Percentiles rank a stretch among this genome's conserved stretches.
Conservation (phyloP, 176 grass and related monocot genomes). For the Juncus inflexus region DNA sequence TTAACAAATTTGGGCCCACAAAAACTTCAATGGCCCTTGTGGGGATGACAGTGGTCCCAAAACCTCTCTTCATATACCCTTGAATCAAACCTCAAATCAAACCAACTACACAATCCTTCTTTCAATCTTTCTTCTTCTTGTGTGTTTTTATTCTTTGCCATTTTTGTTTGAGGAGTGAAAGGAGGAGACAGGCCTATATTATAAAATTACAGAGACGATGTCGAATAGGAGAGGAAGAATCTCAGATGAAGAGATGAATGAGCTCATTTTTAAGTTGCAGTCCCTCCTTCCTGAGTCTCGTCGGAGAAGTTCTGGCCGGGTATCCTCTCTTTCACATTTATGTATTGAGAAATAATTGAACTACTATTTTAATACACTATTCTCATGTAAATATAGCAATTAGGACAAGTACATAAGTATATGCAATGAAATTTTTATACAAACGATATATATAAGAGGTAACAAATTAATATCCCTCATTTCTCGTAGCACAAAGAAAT, state of each 20-base stretch:
- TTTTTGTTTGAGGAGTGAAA: constrained; percentile 7
- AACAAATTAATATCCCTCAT: no score
- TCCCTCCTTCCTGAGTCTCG: constrained; percentile 72
- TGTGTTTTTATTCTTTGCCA: constrained; percentile 9
- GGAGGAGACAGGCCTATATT: constrained; percentile 3
- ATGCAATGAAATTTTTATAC: no score
- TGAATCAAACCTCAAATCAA: neutral
- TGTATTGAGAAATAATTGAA: no score
- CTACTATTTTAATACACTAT: no score
- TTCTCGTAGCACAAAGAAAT: no score
- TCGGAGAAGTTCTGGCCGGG: constrained; percentile 46
- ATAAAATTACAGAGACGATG: constrained; percentile 27
- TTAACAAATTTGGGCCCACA: constrained; percentile 21
- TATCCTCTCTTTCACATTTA: constrained; percentile 14
- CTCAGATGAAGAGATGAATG: constrained; percentile 91
- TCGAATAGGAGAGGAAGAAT: constrained; percentile 61
- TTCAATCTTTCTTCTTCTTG: constrained; percentile 4
- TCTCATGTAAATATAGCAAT: no score
- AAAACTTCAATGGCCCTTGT: constrained; percentile 7
- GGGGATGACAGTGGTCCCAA: constrained; percentile 13
- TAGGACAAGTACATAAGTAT: no score
- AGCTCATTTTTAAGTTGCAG: constrained; percentile 90
- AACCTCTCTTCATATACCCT: constrained; percentile 16
- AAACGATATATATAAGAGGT: no score
- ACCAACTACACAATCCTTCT: constrained; percentile 8